Base-by-base conservation (phyloP, 306 rosid species). In the Cucurbita ficifolia region DNA sequence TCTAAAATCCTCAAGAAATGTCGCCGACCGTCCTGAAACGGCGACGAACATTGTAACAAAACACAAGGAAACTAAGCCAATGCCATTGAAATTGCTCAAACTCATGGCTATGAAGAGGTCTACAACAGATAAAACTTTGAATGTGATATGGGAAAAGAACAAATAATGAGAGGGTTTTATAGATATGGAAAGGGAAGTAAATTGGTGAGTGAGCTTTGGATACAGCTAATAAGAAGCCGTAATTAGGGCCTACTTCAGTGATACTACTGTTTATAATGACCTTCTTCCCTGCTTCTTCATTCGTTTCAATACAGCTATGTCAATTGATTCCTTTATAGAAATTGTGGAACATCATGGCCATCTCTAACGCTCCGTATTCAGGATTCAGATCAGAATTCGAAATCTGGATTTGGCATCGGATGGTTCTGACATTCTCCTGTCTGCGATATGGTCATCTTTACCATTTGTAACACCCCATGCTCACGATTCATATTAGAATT, bases 11-110 rank as follows among this genome's bases (percentile, higher is more conserved):
- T 87, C 82, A 5, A 76, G 75, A 80, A 94, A 94, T 53, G 92
- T 85, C 76, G 92, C 87, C 4, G 98, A 96, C 74, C 90, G 79
- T n/a, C 80, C 95, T 58, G 68, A 79, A 70, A 78, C 91, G 6
- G 78, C 76, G 46, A 80, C 33, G 39, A 73, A 76, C 16, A 72
- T 79, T 3, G 56, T 10, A 63, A 84, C 60, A 68, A 75, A 19
- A 71, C 83, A 88, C 3, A 87, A 62, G 22, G 16, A 59, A 57
- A 78, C 0, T 43, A 40, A 18, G 54, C 18, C 76, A 53, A 54
- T 17, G 62, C 39, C 61, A 33, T 39, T 50, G 36, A 12, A 38
- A 51, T 43, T 3, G 0, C 48, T 39, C 73, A 22, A 19, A 76
- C 58, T 54, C 33, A 69, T 63, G 12, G 6, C 6, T 49, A 14